Evolutionary conservation across 2,329 filamentous ascomycete genomes (phyloP), one percentile per base, ranked within the genome.

Genomic region (Coleophoma cylindrospora): DNA sequence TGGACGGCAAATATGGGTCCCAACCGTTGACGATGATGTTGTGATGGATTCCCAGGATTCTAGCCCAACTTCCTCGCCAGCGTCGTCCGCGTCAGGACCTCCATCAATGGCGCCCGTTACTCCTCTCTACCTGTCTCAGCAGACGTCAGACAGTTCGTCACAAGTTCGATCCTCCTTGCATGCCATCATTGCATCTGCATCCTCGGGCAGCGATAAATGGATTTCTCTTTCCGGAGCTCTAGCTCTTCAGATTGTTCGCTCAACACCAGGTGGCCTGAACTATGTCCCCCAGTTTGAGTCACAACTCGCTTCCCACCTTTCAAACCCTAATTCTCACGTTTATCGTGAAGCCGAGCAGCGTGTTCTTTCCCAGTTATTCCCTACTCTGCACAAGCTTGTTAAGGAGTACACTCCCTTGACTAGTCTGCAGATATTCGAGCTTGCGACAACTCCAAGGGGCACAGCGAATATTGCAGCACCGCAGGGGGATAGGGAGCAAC

Each of bases 171-270:
- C 50, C 8, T 58, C 58, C 21, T 52, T 66, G 8, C 56, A 62
- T 21, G 62, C 59, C 9, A 63, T 66, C n/a, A 56, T 65, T 14
- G 53, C 61, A 11, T 63, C 63, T 17, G 40, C 45, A 9, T 49
- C 57, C 12, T 55, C 55, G 12, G 50, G 57, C 1, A 50, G 54
- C 15, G 54, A 64, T 32, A 64, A 60, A 49, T 66, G 64, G 64
- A 49, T 50, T 1, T 33, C 49, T 6, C 49, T 63, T 4, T 56
- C 58, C 1, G 50, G 60, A 9, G 53, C 60, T 21, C 50, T 67
- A 3, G 64, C 64, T 12, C 56, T 66, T 17, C 60, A 66, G 49
- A 65, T 66, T 44, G 54, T 67, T 27, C 64, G 62, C 13, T 58
- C 61, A 32, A 64, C 64, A 34, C 57, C 57, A 27, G 59, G 60